A percentile compares a stretch with the other conserved stretches of the same genome.
These are phyloP conservation scores for Aaosphaeria arxii DNA, from an alignment of 2,329 filamentous ascomycete genomes.

Conservation along the genomic window DNA sequence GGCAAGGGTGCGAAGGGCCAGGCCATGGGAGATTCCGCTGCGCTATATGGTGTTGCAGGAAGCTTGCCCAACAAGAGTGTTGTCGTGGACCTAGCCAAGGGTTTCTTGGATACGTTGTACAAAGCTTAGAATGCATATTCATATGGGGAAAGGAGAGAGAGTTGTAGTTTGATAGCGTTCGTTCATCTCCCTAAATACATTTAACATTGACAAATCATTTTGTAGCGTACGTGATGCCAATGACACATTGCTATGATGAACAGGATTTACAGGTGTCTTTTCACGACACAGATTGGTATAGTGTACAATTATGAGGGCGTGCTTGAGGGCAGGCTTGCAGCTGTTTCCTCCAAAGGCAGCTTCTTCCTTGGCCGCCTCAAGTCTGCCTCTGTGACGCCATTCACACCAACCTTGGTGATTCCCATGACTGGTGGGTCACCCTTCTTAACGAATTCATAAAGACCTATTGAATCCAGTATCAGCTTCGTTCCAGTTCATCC, in stretches of 20 bases:
- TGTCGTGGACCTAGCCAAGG: conserved; percentile 83
- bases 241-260: too few relatives aligned
- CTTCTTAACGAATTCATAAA: conserved; percentile 93
- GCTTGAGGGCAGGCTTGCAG: conserved; percentile 64
- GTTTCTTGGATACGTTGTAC: conserved; percentile 90
- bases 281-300: too few relatives aligned
- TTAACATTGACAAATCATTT: neutral
- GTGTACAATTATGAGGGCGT: conserved; percentile 3
- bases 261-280: too few relatives aligned
- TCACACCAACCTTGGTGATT: conserved; percentile 74
- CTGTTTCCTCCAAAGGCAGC: conserved; percentile 53
- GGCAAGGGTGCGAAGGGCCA: conserved; percentile 60
- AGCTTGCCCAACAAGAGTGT: conserved; percentile 94
- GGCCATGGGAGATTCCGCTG: conserved; percentile 73
- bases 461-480: conserved; percentile 48
- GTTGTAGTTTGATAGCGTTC: too few relatives aligned
- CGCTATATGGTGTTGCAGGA: conserved; percentile 91
- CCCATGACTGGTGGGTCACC: conserved; percentile 88
- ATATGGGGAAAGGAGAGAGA: too few relatives aligned
- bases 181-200: neutral
- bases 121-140: conserved; percentile 58
- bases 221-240: too few relatives aligned
- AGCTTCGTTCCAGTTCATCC: neutral
- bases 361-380: conserved; percentile 76
- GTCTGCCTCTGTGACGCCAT: conserved; percentile 77